Base-by-base conservation (phyloP, 208 protist genomes). In the Crithidia bombi region DNA sequence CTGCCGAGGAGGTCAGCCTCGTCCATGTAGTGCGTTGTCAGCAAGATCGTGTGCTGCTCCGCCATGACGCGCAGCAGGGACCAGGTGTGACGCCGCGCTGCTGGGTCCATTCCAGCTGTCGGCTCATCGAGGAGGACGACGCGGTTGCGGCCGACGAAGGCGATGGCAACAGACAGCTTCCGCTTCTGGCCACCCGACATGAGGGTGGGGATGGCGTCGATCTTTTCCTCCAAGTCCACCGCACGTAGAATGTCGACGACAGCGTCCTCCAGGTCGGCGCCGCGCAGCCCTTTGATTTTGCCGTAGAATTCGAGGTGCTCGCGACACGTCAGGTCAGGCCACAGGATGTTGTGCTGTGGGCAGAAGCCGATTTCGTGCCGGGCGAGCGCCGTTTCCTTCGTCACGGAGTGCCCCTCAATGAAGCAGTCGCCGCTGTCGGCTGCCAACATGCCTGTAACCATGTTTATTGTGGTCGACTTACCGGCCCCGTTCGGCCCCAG, bases 21-120 rank as follows among this genome's bases (percentile, higher is more conserved):
- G 61, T 99, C 98, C 97, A 99, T 98, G 75, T 88, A 98, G 75
- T 98, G 97, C 30, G 95, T 97, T 47, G 81, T 90, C 52, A 94
- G 69, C n/a, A 94, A 26, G 35, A 94, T 90, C 14, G 80, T 95
- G 68, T 78, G 87, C 6, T 39, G 47, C 1, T 55, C 51, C 55
- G 70, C 68, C 72, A 87, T 83, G n/a, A 68, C 28, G 0, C 79
- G 65, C 65, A 93, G 73, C 30, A 97, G 69, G 21, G 80, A 78
- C 94, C 94, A 98, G 49, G 91, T 84, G 64, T 87, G 82, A 14
- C 90, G 86, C 1, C 92, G 84, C 5, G 90, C 83, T 0, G 47
- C 54, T 0, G 85, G 83, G 73, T 98, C 94, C 92, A 98, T 92
- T 0, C 92, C 92, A 0, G 88, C 87, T 0, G 91, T 94, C 36